Conservation (phyloP, 768 basidiomycete genomes). For the Tulasnella sp. region DNA sequence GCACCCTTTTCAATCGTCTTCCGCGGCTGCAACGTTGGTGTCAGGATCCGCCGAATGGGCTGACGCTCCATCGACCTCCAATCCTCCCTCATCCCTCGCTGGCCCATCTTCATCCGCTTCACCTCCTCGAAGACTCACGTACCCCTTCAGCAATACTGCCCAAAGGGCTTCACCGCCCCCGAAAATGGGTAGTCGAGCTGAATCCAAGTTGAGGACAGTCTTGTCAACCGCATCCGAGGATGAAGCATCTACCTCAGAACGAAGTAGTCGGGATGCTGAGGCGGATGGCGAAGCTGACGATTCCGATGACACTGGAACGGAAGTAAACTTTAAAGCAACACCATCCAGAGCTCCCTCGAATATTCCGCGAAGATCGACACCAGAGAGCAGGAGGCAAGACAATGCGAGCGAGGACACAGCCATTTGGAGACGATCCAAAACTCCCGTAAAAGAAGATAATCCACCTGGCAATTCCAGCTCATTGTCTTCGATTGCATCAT, state of each 20-base stretch:
- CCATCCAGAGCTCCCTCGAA: not conserved
- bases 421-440: not conserved
- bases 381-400: not conserved
- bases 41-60: slow-evolving; percentile 2
- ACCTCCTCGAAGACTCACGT: not conserved
- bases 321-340: not conserved
- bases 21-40: not conserved
- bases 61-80: not conserved
- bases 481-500: not conserved
- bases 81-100: not conserved
- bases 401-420: not conserved
- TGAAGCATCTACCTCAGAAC: not conserved
- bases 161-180: not conserved
- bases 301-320: slow-evolving; percentile 1
- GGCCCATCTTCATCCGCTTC: slow-evolving; percentile 4
- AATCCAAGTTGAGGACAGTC: slow-evolving; percentile 21
- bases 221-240: slow-evolving; percentile 13
- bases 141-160: not conserved
- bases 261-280: not conserved
- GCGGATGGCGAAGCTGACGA: not conserved
- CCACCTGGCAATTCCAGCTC: not conserved
- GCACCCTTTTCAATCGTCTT: not conserved
- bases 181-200: not conserved
- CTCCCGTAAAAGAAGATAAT: not conserved
- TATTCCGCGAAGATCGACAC: not conserved